A percentile compares a stretch with the other conserved stretches of the same genome.
These are phyloP conservation scores for Pouteria campechiana DNA, from an alignment of 179 eudicot species.

Conservation along the genomic window DNA sequence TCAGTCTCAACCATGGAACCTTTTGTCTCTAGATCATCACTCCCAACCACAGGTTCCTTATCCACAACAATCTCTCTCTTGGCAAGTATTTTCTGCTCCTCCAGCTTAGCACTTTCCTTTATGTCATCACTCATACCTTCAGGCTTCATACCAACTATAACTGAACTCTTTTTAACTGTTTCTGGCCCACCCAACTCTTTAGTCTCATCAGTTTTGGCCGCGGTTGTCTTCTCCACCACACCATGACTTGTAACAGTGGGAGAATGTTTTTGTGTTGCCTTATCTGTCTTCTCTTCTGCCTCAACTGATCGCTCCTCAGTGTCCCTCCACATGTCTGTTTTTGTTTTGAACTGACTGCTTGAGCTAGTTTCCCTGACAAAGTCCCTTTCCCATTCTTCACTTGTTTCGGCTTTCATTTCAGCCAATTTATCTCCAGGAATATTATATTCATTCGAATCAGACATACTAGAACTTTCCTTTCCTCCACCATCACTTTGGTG, in stretches of 20 bases:
- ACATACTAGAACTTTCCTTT: constrained; percentile 16
- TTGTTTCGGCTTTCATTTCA: constrained; percentile 19
- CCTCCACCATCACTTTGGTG: constrained; percentile 30
- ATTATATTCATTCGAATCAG: constrained; percentile 12
- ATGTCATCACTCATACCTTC: too few species aligned
- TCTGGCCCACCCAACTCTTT: constrained; percentile 9
- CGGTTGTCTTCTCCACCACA: not conserved
- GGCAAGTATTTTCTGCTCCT: too few species aligned
- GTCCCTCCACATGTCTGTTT: constrained; percentile 1
- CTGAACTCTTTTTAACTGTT: constrained; percentile 1
- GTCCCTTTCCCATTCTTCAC: too few species aligned
- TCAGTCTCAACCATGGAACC: too few species aligned
- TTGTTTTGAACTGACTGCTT: constrained; percentile 1
- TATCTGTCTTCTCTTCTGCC: constrained; percentile 7
- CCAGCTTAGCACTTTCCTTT: too few species aligned
- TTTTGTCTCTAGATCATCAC: too few species aligned
- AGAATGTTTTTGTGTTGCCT: constrained; percentile 6
- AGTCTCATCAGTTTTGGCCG: too few species aligned
- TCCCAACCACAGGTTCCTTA: too few species aligned
- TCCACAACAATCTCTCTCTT: too few species aligned
- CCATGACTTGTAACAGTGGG: constrained; percentile 4
- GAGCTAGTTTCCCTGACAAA: too few species aligned
- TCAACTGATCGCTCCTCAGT: too few species aligned
- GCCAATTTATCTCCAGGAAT: constrained; percentile 14
- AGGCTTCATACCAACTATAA: too few species aligned